phyloP scores from a whole-genome alignment of 441 rosid species.

The Raphanus hybrid region DNA sequence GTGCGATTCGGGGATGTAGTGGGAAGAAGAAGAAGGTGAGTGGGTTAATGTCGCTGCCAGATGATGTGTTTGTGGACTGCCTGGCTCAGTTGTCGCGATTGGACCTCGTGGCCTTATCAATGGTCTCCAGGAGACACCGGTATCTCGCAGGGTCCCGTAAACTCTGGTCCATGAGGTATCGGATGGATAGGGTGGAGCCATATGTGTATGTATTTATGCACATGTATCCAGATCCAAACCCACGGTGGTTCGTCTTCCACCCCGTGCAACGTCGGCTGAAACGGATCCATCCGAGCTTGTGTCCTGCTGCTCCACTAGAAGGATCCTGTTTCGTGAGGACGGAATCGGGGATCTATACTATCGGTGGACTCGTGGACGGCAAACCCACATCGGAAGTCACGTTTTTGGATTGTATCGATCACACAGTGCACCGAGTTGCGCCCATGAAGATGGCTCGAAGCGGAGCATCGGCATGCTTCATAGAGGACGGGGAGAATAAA shows the following conservation, averaged over 20 bases:
- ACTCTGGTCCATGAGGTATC: neutral
- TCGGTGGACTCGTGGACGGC: slow-evolving; percentile 21
- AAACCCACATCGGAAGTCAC: slow-evolving; percentile 4
- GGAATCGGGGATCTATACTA: neutral
- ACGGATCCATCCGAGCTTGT: neutral
- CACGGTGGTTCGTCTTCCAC: slow-evolving; percentile 24
- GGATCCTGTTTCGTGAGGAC: neutral
- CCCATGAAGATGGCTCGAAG: slow-evolving; percentile 17
- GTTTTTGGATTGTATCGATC: neutral
- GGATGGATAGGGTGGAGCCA: neutral
- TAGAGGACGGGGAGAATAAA: slow-evolving; percentile 5
- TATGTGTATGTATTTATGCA: neutral
- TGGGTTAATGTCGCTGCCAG: neutral
- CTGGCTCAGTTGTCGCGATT: neutral
- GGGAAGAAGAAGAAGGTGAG: neutral
- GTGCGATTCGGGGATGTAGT: too few relatives aligned
- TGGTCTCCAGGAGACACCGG: neutral
- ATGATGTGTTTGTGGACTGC: neutral
- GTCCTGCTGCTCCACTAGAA: neutral
- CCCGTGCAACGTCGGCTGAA: slow-evolving; percentile 21
- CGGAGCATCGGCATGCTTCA: neutral
- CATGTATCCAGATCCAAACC: neutral
- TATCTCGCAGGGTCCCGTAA: neutral
- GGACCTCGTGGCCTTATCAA: neutral
- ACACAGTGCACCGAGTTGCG: neutral